phyloP scores from a whole-genome alignment of 805 yeast species.

The Pichia sporocuriosa region DNA sequence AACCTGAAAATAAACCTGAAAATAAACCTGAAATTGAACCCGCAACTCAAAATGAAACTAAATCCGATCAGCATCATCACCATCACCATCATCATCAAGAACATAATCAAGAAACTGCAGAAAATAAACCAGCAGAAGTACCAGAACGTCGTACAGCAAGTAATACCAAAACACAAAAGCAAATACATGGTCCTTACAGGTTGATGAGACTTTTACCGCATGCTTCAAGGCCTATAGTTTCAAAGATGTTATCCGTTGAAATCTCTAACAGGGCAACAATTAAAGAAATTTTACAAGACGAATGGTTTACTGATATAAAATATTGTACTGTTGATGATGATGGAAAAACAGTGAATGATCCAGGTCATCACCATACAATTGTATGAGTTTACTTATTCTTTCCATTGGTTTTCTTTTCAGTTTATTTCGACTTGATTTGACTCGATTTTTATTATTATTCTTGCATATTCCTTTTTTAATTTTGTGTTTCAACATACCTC shows the following conservation, averaged over 20 bases:
- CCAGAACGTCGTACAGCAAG: conserved; percentile 32
- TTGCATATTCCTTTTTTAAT: background rate
- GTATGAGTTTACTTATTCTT: conserved; percentile 20
- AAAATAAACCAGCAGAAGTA: conserved; percentile 14
- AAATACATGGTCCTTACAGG: conserved; percentile 78
- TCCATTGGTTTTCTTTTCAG: background rate
- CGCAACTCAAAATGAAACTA: background rate
- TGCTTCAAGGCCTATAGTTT: conserved; percentile 70
- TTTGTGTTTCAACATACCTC: background rate
- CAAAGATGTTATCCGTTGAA: conserved; percentile 58
- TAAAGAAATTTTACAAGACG: conserved; percentile 59
- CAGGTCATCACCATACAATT: conserved; percentile 45
- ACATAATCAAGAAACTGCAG: conserved; percentile 5
- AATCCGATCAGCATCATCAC: conserved; percentile 20
- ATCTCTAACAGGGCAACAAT: conserved; percentile 57
- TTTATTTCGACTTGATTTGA: background rate
- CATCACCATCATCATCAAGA: conserved; percentile 22
- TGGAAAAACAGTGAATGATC: conserved; percentile 35
- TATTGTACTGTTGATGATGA: conserved; percentile 49
- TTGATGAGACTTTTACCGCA: conserved; percentile 76
- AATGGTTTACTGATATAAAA: conserved; percentile 60
- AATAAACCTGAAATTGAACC: background rate
- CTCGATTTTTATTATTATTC: background rate
- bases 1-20: background rate
- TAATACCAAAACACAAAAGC: conserved; percentile 37